Evolutionary conservation across 2,329 filamentous ascomycete genomes (phyloP).

Genomic region (Keithomyces neogunnii): DNA sequence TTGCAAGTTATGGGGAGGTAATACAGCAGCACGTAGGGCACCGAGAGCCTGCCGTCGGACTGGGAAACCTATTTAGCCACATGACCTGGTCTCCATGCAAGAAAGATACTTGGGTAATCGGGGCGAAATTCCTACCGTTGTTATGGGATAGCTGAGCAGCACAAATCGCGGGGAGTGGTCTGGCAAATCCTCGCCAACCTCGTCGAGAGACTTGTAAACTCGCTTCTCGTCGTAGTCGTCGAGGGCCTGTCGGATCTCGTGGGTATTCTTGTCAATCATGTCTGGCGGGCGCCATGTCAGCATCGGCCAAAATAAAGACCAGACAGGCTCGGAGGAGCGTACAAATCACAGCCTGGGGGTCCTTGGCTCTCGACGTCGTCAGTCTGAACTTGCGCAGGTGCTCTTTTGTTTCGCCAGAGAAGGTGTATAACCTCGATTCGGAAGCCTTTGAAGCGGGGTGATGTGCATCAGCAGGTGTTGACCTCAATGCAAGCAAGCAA

Average conservation of each 20-base stretch:
- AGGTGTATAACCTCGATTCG: slow-evolving; percentile 84
- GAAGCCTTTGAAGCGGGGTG: slow-evolving; percentile 36
- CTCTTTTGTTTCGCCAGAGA: slow-evolving; percentile 82
- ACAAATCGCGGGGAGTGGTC: slow-evolving; percentile 88
- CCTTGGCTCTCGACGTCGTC: slow-evolving; percentile 76
- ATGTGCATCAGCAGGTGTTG: neutral
- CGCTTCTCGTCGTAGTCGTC: slow-evolving; percentile 53
- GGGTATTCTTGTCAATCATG: slow-evolving; percentile 79
- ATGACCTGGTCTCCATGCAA: neutral
- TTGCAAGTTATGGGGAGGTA: slow-evolving; percentile 92
- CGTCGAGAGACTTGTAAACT: slow-evolving; percentile 72
- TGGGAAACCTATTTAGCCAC: slow-evolving; percentile 23
- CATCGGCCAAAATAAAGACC: neutral
- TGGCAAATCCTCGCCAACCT: slow-evolving; percentile 80
- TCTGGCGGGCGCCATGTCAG: slow-evolving; percentile 43
- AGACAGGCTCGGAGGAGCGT: slow-evolving; percentile 15
- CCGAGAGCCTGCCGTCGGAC: slow-evolving; percentile 74
- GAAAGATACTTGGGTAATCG: too few species aligned
- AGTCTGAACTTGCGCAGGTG: slow-evolving; percentile 92
- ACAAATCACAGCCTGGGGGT: slow-evolving; percentile 92
- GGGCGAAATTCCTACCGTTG: slow-evolving; percentile 47
- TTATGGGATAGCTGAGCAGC: slow-evolving; percentile 83
- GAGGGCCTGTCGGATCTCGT: slow-evolving; percentile 70
- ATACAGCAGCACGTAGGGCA: slow-evolving; percentile 91
- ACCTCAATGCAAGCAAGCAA: neutral